A percentile compares a stretch with the other conserved stretches of the same genome.
These are phyloP conservation scores for Paecilomyces formosus DNA, from an alignment of 2,329 filamentous ascomycete genomes.

Conservation along the genomic window DNA sequence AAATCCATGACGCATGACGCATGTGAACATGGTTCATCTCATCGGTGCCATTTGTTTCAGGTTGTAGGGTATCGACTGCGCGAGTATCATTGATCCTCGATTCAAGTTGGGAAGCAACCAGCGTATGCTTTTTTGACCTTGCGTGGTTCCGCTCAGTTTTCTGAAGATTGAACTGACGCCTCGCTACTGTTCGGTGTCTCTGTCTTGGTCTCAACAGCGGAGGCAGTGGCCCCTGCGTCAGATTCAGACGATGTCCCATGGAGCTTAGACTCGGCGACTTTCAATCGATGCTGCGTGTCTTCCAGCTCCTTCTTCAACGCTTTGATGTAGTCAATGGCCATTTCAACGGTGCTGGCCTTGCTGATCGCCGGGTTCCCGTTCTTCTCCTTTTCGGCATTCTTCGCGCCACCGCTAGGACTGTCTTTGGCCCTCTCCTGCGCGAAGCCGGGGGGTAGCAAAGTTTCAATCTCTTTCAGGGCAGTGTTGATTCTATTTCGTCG, in stretches of 20 bases:
- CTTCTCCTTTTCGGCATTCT: slow-evolving; percentile 33
- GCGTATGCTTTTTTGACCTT: not conserved
- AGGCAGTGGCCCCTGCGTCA: not conserved
- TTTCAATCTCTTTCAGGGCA: slow-evolving; percentile 84
- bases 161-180: not conserved
- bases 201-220: not conserved
- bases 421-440: slow-evolving; percentile 37
- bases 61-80: not conserved
- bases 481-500: slow-evolving; percentile 91
- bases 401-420: slow-evolving; percentile 19
- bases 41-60: not conserved
- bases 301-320: slow-evolving; percentile 66
- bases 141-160: not conserved
- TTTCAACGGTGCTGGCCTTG: slow-evolving; percentile 96
- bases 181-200: not conserved
- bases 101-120: not conserved
- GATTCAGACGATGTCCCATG: slow-evolving; percentile 5
- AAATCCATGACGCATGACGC: not conserved
- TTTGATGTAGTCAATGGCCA: slow-evolving; percentile 93
- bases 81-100: not conserved
- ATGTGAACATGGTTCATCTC: not conserved
- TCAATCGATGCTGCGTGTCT: slow-evolving; percentile 56
- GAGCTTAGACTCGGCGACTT: slow-evolving; percentile 58
- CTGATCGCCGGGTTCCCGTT: slow-evolving; percentile 58
- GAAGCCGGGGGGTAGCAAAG: slow-evolving; percentile 60